Percentiles rank a stretch among this genome's conserved stretches.
These are phyloP conservation scores for Cytidiella melzeri DNA, from an alignment of 768 basidiomycete species.

Conservation along the genomic window DNA sequence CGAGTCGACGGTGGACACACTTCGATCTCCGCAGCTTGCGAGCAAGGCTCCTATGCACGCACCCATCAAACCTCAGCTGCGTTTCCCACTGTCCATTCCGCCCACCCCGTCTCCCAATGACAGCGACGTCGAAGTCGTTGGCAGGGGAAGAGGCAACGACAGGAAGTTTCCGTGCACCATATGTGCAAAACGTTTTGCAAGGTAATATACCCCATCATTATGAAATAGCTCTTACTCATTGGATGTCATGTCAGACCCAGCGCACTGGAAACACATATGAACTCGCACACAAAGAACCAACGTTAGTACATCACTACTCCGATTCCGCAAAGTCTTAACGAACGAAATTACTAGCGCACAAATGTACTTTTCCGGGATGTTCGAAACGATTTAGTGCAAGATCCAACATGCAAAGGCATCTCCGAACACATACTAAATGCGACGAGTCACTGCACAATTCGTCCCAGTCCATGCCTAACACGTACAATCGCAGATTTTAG, in stretches of 20 bases:
- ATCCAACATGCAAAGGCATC: slow-evolving; percentile 11
- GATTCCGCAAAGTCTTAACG: neutral
- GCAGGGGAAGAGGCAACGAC: neutral
- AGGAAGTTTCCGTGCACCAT: slow-evolving; percentile 1
- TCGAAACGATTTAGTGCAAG: slow-evolving; percentile 3
- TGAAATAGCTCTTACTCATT: neutral
- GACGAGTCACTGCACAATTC: too few relatives aligned
- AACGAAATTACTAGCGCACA: slow-evolving; percentile 1
- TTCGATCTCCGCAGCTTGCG: too few relatives aligned
- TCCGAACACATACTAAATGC: too few relatives aligned
- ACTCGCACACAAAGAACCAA: slow-evolving; percentile 3
- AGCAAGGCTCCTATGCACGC: too few relatives aligned
- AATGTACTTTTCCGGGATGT: slow-evolving; percentile 1
- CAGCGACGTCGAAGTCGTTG: neutral
- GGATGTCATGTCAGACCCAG: slow-evolving; percentile 1
- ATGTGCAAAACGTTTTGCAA: slow-evolving; percentile 4
- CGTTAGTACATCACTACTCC: neutral
- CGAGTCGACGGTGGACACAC: too few relatives aligned
- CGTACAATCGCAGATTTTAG: too few relatives aligned
- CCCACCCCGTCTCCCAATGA: too few relatives aligned
- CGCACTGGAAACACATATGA: slow-evolving; percentile 4
- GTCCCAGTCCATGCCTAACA: too few relatives aligned
- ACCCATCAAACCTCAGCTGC: too few relatives aligned
- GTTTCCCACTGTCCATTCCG: too few relatives aligned
- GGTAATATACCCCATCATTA: neutral